Evolutionary conservation across 371 early-diverging fungal genomes (phyloP).

Genomic region (Lichtheimia corymbifera): DNA sequence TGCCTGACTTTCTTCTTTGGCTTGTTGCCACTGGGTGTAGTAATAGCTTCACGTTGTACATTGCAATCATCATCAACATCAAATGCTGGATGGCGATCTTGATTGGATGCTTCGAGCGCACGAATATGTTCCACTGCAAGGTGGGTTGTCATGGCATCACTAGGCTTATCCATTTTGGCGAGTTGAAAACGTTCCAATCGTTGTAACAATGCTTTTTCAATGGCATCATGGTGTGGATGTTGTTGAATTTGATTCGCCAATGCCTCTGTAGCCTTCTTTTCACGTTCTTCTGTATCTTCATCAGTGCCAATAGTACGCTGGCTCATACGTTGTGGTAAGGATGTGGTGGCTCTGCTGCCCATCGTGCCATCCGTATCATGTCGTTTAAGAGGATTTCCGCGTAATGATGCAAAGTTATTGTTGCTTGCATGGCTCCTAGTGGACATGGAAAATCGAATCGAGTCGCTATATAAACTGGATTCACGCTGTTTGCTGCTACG

Average conservation of each 20-base stretch:
- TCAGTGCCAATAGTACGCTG: slow-evolving; percentile 5
- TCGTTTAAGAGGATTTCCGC: slow-evolving; percentile 15
- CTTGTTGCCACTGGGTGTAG: slow-evolving; percentile 6
- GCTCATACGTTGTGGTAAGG: neutral
- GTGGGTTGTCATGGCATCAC: slow-evolving; percentile 35
- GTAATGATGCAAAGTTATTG: slow-evolving; percentile 9
- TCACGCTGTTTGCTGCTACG: slow-evolving; percentile 29
- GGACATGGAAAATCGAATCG: slow-evolving; percentile 33
- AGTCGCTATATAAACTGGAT: slow-evolving; percentile 41
- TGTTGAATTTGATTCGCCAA: slow-evolving; percentile 2
- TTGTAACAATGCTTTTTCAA: slow-evolving; percentile 36
- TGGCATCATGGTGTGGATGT: slow-evolving; percentile 16
- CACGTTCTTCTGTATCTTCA: neutral
- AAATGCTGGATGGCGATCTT: neutral
- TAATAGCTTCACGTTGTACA: slow-evolving; percentile 4
- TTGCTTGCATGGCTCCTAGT: slow-evolving; percentile 27
- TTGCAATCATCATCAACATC: neutral
- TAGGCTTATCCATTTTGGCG: slow-evolving; percentile 27
- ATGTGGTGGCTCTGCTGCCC: neutral
- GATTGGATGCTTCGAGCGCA: slow-evolving; percentile 30
- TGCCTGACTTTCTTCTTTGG: slow-evolving; percentile 17
- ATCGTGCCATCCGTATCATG: slow-evolving; percentile 13
- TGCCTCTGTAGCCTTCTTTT: slow-evolving; percentile 11
- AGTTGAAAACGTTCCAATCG: slow-evolving; percentile 34
- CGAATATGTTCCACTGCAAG: slow-evolving; percentile 42